These are phyloP conservation scores for Eimeria acervulina DNA, from an alignment of 169 alveolate species.

Conservation along the genomic window DNA sequence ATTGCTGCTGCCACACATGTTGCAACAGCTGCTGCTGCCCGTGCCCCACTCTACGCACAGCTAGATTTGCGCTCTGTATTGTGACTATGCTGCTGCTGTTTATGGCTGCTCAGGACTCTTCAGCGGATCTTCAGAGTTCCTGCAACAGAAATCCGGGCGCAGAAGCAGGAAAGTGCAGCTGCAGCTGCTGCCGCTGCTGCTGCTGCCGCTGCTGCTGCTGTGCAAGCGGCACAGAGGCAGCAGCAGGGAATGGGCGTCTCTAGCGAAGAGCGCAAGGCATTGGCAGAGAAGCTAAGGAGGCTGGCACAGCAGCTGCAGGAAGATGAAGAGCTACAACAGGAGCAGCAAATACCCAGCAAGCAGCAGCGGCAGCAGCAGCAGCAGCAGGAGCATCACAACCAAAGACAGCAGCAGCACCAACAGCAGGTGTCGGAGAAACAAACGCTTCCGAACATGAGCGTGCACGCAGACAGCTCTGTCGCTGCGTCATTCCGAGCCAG, in stretches of 20 bases:
- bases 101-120: conserved; percentile 35
- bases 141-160: neutral
- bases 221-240: conserved; percentile 7
- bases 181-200: conserved; percentile 46
- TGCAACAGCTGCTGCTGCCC: conserved; percentile 6
- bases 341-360: neutral
- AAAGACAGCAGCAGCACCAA: conserved; percentile 18
- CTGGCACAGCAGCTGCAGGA: conserved; percentile 61
- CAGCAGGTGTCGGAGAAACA: neutral
- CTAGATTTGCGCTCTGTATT: neutral
- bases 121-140: conserved; percentile 38
- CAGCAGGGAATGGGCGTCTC: conserved; percentile 14
- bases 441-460: neutral
- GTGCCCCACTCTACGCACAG: neutral
- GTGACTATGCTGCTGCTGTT: conserved; percentile 22
- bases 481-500: neutral
- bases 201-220: conserved; percentile 37
- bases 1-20: neutral
- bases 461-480: neutral
- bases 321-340: neutral
- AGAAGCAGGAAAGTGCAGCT: neutral
- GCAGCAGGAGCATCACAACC: neutral
- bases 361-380: conserved; percentile 56
- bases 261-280: conserved; percentile 32
- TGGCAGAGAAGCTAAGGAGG: conserved; percentile 55